These are phyloP conservation scores for Artemisia argyi DNA, from an alignment of 129 eudicot genomes.

Conservation along the genomic window DNA sequence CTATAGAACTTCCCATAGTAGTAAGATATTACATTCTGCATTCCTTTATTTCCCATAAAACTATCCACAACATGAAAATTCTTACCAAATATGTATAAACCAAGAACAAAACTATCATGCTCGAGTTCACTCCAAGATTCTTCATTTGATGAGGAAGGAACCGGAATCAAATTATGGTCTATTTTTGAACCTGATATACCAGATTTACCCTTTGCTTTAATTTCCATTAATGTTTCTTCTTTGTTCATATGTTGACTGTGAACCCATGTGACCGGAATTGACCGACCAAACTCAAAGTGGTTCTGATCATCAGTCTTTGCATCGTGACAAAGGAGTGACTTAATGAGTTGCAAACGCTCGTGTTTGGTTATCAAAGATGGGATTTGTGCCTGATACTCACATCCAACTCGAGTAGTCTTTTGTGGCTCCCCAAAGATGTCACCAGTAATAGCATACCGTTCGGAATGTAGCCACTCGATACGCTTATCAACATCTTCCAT, in stretches of 20 bases:
- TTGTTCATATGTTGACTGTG: conserved; percentile 12
- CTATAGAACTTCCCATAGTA: conserved; percentile 54
- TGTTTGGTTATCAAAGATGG: conserved; percentile 27
- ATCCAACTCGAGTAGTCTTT: conserved; percentile 40
- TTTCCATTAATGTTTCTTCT: neutral
- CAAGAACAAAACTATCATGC: conserved; percentile 51
- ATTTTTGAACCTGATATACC: neutral
- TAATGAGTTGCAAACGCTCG: conserved; percentile 13
- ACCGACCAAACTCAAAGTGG: conserved; percentile 22
- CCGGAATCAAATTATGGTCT: conserved; percentile 13
- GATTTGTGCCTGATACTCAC: conserved; percentile 42
- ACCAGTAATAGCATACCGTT: conserved; percentile 17
- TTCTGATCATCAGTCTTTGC: conserved; percentile 6
- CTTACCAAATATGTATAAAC: conserved; percentile 59
- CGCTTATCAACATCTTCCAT: conserved; percentile 23
- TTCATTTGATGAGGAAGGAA: conserved; percentile 39
- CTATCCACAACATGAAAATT: conserved; percentile 43
- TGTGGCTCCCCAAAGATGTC: conserved; percentile 29
- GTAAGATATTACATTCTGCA: conserved; percentile 41
- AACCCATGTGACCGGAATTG: conserved; percentile 43
- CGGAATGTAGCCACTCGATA: conserved; percentile 17
- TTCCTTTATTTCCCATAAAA: conserved; percentile 45
- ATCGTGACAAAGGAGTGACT: too few species aligned
- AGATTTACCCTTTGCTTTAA: conserved; percentile 11
- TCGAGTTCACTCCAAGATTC: conserved; percentile 50